Evolutionary conservation across 257 asterid genomes (phyloP), one percentile per base, ranked within the genome.

Genomic region (Lycium ferocissimum): DNA sequence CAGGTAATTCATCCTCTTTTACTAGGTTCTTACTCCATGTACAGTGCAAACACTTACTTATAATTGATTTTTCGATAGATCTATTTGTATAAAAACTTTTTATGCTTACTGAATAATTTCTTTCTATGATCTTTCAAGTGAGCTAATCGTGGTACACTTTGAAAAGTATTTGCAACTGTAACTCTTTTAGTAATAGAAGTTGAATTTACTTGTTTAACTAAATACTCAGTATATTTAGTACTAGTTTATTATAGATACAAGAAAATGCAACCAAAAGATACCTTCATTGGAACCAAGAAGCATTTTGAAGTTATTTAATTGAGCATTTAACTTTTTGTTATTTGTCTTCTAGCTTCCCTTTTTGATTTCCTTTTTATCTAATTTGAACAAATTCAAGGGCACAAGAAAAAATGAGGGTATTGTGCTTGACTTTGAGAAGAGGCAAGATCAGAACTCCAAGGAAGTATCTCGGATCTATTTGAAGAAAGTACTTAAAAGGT

Each of bases 381-480:
- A 33, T 72, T 53, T 51, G 63, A 26, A 62, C 40, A 43, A 81
- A 43, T 26, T 58, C 7, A 66, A 88, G 90, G 90, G 87, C 22
- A 86, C 90, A 81, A 84, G 87, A 72, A 80, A 63, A 53, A 88
- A 84, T 75, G 82, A 88, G 45, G 90, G 90, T 18, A 88, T 88
- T 80, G 83, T 83, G 38, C 69, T 88, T n/a, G 76, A 86, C 85
- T 88, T 81, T 20, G 83, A 49, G 33, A 84, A 78, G 80, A 84
- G 83, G 82, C 65, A 26, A 35, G n/a, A 71, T 53, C 70, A 22
- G 22, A 45, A 18, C 7, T 17, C 67, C 6, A 6, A 70, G 33
- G 54, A 70, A 70, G 78, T 37, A 69, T 69, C 26, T 22, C 4
- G 13, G 78, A 15, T 15, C 51, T 69, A 0, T 85, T 76, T 87